Evolutionary conservation across 2,329 filamentous ascomycete species (phyloP), one percentile per base, ranked within the genome.

Genomic region (Cladophialophora immunda): DNA sequence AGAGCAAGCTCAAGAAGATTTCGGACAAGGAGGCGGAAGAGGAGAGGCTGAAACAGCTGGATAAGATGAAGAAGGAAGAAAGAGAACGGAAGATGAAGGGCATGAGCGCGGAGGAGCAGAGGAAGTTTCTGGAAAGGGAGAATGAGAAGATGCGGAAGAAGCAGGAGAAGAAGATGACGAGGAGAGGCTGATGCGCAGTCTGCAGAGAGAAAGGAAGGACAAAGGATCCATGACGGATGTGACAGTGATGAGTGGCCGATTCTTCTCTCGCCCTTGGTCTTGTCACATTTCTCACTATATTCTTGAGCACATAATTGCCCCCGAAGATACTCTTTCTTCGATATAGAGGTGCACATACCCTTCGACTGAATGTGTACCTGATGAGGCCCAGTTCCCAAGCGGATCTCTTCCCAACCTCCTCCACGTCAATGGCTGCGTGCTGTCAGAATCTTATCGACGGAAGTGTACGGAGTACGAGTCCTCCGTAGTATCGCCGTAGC

Each of bases 91-190:
- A 94, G 77, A 85, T 95, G 70, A 91, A 89, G 75, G 85, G 68
- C 13, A 85, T 94, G 75, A 90, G 90, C 74, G 91, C 92, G 63
- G 93, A 94, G 79, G 90, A 91, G 68, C 92, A 94, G 84, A 92
- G 92, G 84, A 93, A 92, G 82, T 94, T 89, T 77, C 85, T 94
- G 64, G 92, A 94, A 73, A 91, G 89, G 80, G 92, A 94, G 84
- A 87, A 85, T 73, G 90, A 93, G 77, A 92, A 90, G 85, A 90
- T 91, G 80, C 78, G 83, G 72, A 84, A 81, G 76, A 89, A 86
- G 78, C 82, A 81, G 63, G 83, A 86, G 79, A 91, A 91, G 84
- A 89, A 84, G 81, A 83, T 84, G 78, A 86, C 84, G 30, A 81
- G 84, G 72, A 84, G 82, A 75, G 84, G 75, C 65, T 83, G 55